Conservation (phyloP, 2,329 filamentous ascomycete genomes). For the Xenoacremonium recifei region DNA sequence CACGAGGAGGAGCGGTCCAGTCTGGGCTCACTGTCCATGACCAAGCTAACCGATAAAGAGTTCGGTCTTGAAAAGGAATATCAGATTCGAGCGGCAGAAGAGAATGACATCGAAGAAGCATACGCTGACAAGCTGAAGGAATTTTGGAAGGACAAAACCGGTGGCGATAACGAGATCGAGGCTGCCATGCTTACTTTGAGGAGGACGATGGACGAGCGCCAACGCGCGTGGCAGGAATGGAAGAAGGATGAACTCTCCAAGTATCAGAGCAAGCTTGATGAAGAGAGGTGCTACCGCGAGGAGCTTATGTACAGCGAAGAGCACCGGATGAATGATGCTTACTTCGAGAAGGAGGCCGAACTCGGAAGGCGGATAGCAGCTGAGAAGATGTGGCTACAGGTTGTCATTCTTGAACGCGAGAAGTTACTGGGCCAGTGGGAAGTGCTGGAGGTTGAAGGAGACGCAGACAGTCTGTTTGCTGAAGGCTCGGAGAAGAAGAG, state of each 20-base stretch:
- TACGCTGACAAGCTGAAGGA: conserved; percentile 39
- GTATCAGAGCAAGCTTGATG: conserved; percentile 35
- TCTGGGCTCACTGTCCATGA: conserved; percentile 22
- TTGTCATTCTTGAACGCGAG: conserved; percentile 43
- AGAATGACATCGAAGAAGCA: conserved; percentile 41
- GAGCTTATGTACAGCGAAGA: conserved; percentile 43
- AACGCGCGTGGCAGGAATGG: conserved; percentile 40
- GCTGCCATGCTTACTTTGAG: conserved; percentile 34
- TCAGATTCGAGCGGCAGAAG: conserved; percentile 36
- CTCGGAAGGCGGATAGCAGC: conserved; percentile 35
- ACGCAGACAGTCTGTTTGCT: conserved; percentile 33
- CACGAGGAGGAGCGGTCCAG: conserved; percentile 33
- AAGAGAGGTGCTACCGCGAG: conserved; percentile 38
- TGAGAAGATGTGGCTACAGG: conserved; percentile 47
- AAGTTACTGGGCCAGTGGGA: conserved; percentile 42
- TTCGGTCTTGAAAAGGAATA: conserved; percentile 39
- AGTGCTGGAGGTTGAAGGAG: conserved; percentile 41
- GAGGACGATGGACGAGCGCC: conserved; percentile 40
- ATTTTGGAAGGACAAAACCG: conserved; percentile 37
- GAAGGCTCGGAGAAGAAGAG: conserved; percentile 14
- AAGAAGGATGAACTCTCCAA: conserved; percentile 38
- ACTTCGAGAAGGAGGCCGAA: conserved; percentile 29
- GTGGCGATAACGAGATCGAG: conserved; percentile 31
- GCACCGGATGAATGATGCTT: conserved; percentile 27
- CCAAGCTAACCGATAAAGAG: conserved; percentile 34